Base-by-base conservation (phyloP, 257 asterid species). In the Linderniella brevidens region DNA sequence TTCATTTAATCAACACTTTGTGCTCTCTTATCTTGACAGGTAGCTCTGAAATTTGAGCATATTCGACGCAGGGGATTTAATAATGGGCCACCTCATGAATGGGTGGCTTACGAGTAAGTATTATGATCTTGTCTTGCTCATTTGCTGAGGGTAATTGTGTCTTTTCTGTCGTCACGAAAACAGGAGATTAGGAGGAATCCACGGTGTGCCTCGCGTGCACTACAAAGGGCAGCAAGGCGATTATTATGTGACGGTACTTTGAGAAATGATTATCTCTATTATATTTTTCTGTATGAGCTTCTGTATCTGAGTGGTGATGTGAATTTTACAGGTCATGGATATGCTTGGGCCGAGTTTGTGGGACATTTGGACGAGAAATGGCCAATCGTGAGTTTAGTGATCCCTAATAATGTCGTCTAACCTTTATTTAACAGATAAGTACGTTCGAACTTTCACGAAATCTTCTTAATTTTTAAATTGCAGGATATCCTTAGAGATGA, bases 121-220 rank as follows among this genome's bases (percentile, higher is more conserved):
- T 8, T 29, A 13, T 59, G 14, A 41, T 17, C 46, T 6, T 6
- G 4, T 41, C 3, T 45, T 11, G 11, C 8, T 6, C 8, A 37
- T n/a, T 6, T 14, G 8, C 18, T 29, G 18, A 3, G 18, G 11
- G 8, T 4, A 16, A 45, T 12, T 9, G 4, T 14, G 20, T 8
- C 4, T 9, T 45, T 18, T 43, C 35, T 54, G 13, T 53, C 56
- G 19, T 51, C 46, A 3, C 2, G 57, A 45, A 72, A 45, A 47
- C 4, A 86, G 96, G 50, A 66, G 71, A 37, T 72, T 86, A 16
- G 92, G 87, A 39, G 96, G 83, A 51, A 78, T 85, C 58, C 93
- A 81, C 42, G 96, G 96, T 53, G 86, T 86, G 37, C 96, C 96
- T 5, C 77, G 74, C 35, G 94, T 86, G 68, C 94, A 86, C 66